Base-by-base conservation (phyloP, 352 stramenopile species). In the Pythium rhizo-oryzae region DNA sequence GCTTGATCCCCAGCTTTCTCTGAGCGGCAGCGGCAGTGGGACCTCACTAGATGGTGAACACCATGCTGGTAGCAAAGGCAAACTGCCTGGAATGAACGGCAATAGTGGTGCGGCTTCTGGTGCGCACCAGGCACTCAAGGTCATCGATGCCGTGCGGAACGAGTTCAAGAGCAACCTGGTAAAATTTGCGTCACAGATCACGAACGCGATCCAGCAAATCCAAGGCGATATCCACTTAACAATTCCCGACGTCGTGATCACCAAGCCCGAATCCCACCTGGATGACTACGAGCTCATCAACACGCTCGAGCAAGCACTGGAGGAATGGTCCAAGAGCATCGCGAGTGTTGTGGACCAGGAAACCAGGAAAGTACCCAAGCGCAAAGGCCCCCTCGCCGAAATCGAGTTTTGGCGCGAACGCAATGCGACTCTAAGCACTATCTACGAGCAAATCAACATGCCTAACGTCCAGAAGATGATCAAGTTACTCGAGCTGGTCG, bases 381-480 rank as follows among this genome's bases (percentile, higher is more conserved):
- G 87, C 11, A 97, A 97, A 58, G 91, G 91, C 0, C 96, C 96
- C 0, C 72, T 98, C 9, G 95, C 91, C 2, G 96, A 99, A 56
- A 98, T 99, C 46, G 96, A 99, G 72, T 99, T 98, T 72, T 99
- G 96, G 96, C 75, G 96, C 9, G 86, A 97, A 50, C 87, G 96
- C 18, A 98, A 98, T 65, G 92, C 95, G 2, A 97, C 91, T 8
- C 74, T 99, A 5, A 97, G 90, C 62, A 97, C 93, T 16, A 94
- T 99, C 25, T 98, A 96, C 65, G 96, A 99, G 71, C 96, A 98
- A 70, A 97, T 99, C 74, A 98, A 98, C 70, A 94, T 97, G 80
- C 89, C 92, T 11, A 85, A 90, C n/a, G 96, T 99, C 30, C 95
- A 98, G 66, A 93, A 95, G 55, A 99, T 99, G 87, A 78, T 99